A percentile compares a stretch with the other conserved stretches of the same genome.
Evolutionary conservation across 768 basidiomycete species (phyloP).

Genomic region (Lactarius trivialis): DNA sequence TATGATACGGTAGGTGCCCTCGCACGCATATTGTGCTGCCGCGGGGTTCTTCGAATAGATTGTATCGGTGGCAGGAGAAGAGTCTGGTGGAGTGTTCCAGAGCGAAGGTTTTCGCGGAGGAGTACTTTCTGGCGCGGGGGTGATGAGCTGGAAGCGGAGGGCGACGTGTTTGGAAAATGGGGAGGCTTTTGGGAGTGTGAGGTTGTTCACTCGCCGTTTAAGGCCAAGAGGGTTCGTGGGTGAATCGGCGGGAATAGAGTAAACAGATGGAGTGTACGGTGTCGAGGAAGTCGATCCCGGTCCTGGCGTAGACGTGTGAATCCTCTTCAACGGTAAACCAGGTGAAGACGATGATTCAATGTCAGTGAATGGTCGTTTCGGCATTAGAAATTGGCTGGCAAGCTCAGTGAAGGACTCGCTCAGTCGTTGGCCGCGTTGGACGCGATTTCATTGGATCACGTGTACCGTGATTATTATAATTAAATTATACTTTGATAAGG

Average conservation of each 20-base stretch:
- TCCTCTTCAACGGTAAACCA: slow-evolving; percentile 10
- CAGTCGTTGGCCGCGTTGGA: too few species aligned
- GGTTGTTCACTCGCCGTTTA: slow-evolving; percentile 34
- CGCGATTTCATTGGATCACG: slow-evolving; percentile 1
- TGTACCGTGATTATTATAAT: background rate
- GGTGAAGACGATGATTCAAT: slow-evolving; percentile 6
- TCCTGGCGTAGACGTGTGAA: slow-evolving; percentile 13
- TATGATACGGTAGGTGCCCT: slow-evolving; percentile 55
- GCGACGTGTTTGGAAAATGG: slow-evolving; percentile 56
- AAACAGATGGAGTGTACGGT: slow-evolving; percentile 30
- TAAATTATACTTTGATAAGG: too few species aligned
- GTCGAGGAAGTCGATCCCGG: slow-evolving; percentile 25
- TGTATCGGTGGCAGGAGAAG: background rate
- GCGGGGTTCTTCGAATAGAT: background rate
- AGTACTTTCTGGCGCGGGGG: slow-evolving; percentile 26
- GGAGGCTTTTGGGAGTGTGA: slow-evolving; percentile 36
- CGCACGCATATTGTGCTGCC: slow-evolving; percentile 26
- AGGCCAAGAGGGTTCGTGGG: slow-evolving; percentile 67
- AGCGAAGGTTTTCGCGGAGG: slow-evolving; percentile 6
- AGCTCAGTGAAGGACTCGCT: too few species aligned
- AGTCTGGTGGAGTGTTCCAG: slow-evolving; percentile 1
- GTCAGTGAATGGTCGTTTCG: slow-evolving; percentile 12
- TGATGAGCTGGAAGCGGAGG: slow-evolving; percentile 56
- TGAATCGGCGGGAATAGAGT: slow-evolving; percentile 50
- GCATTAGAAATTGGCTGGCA: background rate